Percentiles rank a stretch among this genome's conserved stretches.
These are phyloP conservation scores for Ramaria rubella DNA, from an alignment of 768 basidiomycete genomes.

Conservation along the genomic window DNA sequence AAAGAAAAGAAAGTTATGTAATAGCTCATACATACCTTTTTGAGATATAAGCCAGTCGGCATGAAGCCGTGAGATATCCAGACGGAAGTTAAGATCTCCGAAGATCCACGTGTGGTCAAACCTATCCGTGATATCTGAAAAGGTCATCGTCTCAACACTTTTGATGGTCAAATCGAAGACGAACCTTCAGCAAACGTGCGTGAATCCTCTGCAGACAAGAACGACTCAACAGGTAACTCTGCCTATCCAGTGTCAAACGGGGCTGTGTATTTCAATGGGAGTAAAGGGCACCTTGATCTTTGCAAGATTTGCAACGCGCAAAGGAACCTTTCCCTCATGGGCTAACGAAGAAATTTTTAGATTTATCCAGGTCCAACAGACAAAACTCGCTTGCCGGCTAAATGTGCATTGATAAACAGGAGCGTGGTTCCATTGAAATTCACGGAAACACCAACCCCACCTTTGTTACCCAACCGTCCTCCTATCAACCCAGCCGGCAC, in stretches of 20 bases:
- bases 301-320: constrained; percentile 76
- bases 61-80: constrained; percentile 83
- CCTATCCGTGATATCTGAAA: constrained; percentile 70
- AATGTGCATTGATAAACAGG: constrained; percentile 85
- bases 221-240: constrained; percentile 75
- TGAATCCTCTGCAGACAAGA: constrained; percentile 57
- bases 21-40: constrained; percentile 43
- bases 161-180: not conserved
- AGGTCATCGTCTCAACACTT: not conserved
- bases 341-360: constrained; percentile 35
- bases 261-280: not conserved
- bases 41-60: constrained; percentile 90
- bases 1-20: not conserved
- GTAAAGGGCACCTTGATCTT: constrained; percentile 70
- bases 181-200: constrained; percentile 66
- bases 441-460: constrained; percentile 85
- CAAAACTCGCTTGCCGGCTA: constrained; percentile 53
- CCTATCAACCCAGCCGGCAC: constrained; percentile 89
- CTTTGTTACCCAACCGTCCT: constrained; percentile 88
- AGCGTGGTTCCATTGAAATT: constrained; percentile 78
- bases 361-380: not conserved
- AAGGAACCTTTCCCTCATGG: constrained; percentile 66
- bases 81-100: constrained; percentile 88
- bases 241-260: constrained; percentile 32
- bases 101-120: constrained; percentile 88